Conservation (phyloP, 2,329 filamentous ascomycete species). For the Ceratocystis diversiconidia region DNA sequence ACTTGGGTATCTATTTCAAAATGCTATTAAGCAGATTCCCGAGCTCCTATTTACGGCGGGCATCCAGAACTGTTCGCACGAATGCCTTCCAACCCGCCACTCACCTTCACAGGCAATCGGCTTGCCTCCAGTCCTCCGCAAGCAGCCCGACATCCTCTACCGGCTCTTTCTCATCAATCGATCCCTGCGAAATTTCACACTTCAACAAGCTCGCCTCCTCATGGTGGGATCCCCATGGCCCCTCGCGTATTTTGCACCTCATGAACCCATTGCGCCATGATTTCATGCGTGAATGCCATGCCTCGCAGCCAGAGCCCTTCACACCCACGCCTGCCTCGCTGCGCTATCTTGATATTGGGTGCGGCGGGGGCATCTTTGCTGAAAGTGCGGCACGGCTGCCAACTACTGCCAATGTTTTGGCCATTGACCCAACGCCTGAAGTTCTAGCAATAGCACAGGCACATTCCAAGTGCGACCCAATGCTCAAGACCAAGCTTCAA, state of each 20-base stretch:
- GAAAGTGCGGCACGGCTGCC: conserved; percentile 64
- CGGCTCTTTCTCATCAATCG: conserved; percentile 52
- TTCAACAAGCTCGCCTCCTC: conserved; percentile 85
- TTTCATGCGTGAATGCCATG: conserved; percentile 66
- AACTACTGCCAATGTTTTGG: conserved; percentile 50
- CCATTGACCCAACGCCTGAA: conserved; percentile 62
- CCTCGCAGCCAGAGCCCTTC: conserved; percentile 34
- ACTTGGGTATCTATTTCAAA: not conserved
- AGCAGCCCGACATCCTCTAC: conserved; percentile 15
- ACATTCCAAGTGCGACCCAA: conserved; percentile 63
- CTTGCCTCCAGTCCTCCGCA: conserved; percentile 20
- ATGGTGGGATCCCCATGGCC: conserved; percentile 95
- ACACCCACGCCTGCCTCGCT: conserved; percentile 30
- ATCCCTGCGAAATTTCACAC: conserved; percentile 77
- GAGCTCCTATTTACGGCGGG: not conserved
- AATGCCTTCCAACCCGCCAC: not conserved
- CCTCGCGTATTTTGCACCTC: conserved; percentile 81
- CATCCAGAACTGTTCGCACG: not conserved
- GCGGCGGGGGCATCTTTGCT: conserved; percentile 91
- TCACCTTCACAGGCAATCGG: not conserved
- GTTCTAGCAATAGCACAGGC: conserved; percentile 61
- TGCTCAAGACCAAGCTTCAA: conserved; percentile 45
- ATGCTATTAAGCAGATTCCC: not conserved
- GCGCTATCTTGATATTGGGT: conserved; percentile 80
- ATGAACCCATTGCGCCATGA: conserved; percentile 96